Conservation (phyloP, 306 rosid genomes). For the Trichosanthes truncata region DNA sequence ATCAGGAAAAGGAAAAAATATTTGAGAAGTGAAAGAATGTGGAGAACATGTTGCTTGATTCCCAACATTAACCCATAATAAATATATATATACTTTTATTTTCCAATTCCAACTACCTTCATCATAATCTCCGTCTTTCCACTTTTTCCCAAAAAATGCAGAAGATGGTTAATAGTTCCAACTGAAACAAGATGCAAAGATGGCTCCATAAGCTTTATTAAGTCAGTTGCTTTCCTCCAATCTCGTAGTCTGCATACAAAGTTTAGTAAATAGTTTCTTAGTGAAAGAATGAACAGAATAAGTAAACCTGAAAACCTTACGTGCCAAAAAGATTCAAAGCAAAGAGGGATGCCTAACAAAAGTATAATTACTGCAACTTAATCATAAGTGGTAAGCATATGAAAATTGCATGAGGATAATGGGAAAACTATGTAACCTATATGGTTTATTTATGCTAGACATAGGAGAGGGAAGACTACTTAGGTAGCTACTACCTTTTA, state of each 20-base stretch:
- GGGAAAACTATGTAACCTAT: not conserved
- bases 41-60: not conserved
- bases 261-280: constrained; percentile 20
- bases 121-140: constrained; percentile 80
- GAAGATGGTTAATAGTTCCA: constrained; percentile 60
- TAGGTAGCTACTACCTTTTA: not conserved
- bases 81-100: constrained; percentile 8
- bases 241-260: constrained; percentile 60
- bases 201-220: constrained; percentile 69
- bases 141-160: constrained; percentile 72
- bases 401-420: not conserved
- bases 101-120: constrained; percentile 38
- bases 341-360: not conserved
- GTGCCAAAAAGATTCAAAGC: constrained; percentile 13
- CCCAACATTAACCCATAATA: constrained; percentile 11
- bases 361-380: not conserved
- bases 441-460: not conserved
- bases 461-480: not conserved
- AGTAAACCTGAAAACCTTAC: not conserved
- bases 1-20: not conserved
- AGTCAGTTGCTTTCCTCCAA: constrained; percentile 63
- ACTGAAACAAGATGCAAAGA: constrained; percentile 53
- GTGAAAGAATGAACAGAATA: constrained; percentile 2
- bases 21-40: not conserved
- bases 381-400: not conserved